These are phyloP conservation scores for Sarocladium brachiariae DNA, from an alignment of 2,329 filamentous ascomycete genomes.

Conservation along the genomic window DNA sequence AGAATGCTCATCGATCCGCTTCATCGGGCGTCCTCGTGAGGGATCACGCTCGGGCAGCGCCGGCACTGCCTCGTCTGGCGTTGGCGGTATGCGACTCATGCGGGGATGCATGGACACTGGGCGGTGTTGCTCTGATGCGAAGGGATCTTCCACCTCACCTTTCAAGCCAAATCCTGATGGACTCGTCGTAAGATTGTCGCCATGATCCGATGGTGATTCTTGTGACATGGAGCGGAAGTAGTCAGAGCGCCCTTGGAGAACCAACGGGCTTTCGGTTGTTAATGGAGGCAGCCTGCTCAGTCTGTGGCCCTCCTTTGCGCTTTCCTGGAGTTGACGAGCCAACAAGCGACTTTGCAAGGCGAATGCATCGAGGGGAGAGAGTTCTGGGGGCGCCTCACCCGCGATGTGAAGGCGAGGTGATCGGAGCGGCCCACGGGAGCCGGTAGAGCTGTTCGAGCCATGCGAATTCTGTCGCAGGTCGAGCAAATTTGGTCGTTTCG, in stretches of 20 bases:
- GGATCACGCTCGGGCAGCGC: slow-evolving; percentile 34
- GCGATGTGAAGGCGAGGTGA: slow-evolving; percentile 73
- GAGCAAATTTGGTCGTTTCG: slow-evolving; percentile 49
- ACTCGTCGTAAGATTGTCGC: slow-evolving; percentile 20
- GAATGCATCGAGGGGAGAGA: slow-evolving; percentile 93
- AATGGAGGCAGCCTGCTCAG: slow-evolving; percentile 81
- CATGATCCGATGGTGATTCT: slow-evolving; percentile 45
- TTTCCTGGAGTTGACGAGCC: slow-evolving; percentile 79
- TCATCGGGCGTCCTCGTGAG: slow-evolving; percentile 33
- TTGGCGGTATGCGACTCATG: slow-evolving; percentile 57
- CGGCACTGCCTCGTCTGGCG: slow-evolving; percentile 41
- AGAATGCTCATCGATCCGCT: slow-evolving; percentile 31
- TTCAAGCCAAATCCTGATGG: slow-evolving; percentile 36
- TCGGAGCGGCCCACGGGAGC: slow-evolving; percentile 46
- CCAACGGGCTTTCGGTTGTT: slow-evolving; percentile 73
- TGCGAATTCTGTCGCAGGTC: slow-evolving; percentile 54
- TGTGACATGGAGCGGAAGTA: slow-evolving; percentile 73
- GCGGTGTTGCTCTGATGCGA: slow-evolving; percentile 40
- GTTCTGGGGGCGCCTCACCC: slow-evolving; percentile 76
- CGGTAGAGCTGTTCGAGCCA: slow-evolving; percentile 36
- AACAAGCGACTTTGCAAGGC: slow-evolving; percentile 84
- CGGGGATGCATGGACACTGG: slow-evolving; percentile 70
- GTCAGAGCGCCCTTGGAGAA: slow-evolving; percentile 66
- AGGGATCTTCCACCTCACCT: slow-evolving; percentile 52
- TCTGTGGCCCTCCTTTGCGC: slow-evolving; percentile 63